Evolutionary conservation across 352 stramenopile genomes (phyloP).

Genomic region (Globisporangium iwayamae): DNA sequence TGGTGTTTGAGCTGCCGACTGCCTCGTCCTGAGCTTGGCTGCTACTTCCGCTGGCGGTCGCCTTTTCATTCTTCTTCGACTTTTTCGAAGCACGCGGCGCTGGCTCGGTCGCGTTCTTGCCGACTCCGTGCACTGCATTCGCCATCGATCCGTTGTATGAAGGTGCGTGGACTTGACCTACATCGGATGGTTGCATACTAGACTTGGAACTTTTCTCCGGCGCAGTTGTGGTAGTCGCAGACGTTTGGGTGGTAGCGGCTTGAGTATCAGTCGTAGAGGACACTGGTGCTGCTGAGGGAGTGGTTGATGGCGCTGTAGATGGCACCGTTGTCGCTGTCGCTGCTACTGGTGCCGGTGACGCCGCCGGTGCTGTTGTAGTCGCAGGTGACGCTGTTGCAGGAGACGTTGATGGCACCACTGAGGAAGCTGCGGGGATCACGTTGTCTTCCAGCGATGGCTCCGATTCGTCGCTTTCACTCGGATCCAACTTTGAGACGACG

Average conservation of each 20-base stretch:
- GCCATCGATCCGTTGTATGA: slow-evolving; percentile 9
- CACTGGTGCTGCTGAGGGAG: not conserved
- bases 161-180: slow-evolving; percentile 14
- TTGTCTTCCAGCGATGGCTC: slow-evolving; percentile 13
- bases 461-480: not conserved
- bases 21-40: slow-evolving; percentile 24
- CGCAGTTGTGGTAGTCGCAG: not conserved
- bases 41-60: not conserved
- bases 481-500: slow-evolving; percentile 7
- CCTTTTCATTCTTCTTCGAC: slow-evolving; percentile 5
- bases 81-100: not conserved
- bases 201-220: slow-evolving; percentile 1
- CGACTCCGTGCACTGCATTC: slow-evolving; percentile 9
- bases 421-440: slow-evolving; percentile 8
- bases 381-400: slow-evolving; percentile 3
- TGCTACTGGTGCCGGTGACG: slow-evolving; percentile 1
- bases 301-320: not conserved
- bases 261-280: not conserved
- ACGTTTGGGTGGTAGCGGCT: not conserved
- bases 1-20: slow-evolving; percentile 44
- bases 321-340: slow-evolving; percentile 8
- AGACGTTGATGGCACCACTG: not conserved
- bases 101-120: slow-evolving; percentile 12
- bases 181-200: not conserved
- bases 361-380: not conserved